Evolutionary conservation across 169 alveolate genomes (phyloP), one percentile per base, ranked within the genome.

Genomic region (Eimeria falciformis): DNA sequence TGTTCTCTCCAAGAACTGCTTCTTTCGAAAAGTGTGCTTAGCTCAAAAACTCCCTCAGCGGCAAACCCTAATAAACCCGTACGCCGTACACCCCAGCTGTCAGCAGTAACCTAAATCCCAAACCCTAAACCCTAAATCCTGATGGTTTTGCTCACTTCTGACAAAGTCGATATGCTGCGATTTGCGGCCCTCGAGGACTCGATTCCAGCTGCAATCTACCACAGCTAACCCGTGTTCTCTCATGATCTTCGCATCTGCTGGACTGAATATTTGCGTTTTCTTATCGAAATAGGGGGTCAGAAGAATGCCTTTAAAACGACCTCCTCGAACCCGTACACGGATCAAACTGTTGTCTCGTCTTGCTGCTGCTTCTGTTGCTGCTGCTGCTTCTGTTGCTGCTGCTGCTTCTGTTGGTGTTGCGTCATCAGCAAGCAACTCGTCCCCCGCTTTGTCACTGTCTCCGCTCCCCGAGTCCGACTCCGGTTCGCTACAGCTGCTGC

Each of bases 131-230:
- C 65, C 53, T 23, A 75, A 43, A 43, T 3, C 7, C 53, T 14
- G 17, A 53, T 27, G 82, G 46, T 0, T 58, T 94, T 96, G 45
- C 96, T 94, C 5, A 94, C 96, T 56, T 95, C 95, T 69, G 73
- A 92, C 9, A 96, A 94, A 47, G 94, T 94, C 45, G 93, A 95
- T 78, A 95, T 95, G 88, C 96, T 96, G n/a, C n/a, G 84, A 40
- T 17, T 37, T 21, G 33, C 84, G 55, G 33, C 97, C 94, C 88
- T 96, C 96, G 46, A 94, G 97, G 45, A 98, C 96, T 88, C 96
- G 95, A 55, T 97, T 97, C 99, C 99, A 98, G 68, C 99, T 97
- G 75, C 99, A 98, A 95, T 98, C 99, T 45, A 98, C 97, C 14
- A 98, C 99, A 82, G 98, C 97, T 21, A 98, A 91, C 18, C 99